These are phyloP conservation scores for Tolypocladium ovalisporum DNA, from an alignment of 2,329 filamentous ascomycete species.

Conservation along the genomic window DNA sequence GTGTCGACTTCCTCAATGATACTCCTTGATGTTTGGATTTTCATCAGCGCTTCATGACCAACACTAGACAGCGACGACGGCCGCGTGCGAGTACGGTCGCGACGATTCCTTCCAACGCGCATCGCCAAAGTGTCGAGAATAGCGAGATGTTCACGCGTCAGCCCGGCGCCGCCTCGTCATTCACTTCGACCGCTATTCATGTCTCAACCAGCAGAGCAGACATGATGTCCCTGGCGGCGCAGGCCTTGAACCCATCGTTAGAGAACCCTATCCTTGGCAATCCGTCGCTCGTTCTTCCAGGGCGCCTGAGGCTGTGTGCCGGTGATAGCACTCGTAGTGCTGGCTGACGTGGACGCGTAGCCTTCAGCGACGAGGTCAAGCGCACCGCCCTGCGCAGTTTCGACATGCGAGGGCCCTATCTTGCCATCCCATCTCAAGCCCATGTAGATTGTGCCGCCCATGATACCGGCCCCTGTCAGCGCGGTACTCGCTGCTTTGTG, in stretches of 20 bases:
- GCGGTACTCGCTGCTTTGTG: background rate
- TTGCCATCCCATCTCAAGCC: background rate
- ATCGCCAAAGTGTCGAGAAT: background rate
- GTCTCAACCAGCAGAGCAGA: background rate
- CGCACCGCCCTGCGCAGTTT: background rate
- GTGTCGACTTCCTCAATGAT: no score
- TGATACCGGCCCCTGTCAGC: background rate
- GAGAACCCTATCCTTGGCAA: background rate
- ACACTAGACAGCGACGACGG: background rate
- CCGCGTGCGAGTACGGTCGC: background rate
- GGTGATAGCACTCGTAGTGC: background rate
- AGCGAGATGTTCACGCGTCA: background rate
- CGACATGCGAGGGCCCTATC: background rate
- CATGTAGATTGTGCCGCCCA: background rate
- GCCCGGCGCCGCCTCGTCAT: background rate
- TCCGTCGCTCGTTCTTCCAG: background rate
- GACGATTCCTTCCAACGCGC: background rate
- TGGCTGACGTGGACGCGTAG: background rate
- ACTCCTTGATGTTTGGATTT: no score
- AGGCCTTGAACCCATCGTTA: background rate
- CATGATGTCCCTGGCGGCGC: background rate
- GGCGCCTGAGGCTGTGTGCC: background rate
- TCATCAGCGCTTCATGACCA: no score
- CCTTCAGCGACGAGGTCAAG: background rate
- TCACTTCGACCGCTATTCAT: background rate